Base-by-base conservation (phyloP, 2,329 filamentous ascomycete genomes). In the Talaromyces sp. region DNA sequence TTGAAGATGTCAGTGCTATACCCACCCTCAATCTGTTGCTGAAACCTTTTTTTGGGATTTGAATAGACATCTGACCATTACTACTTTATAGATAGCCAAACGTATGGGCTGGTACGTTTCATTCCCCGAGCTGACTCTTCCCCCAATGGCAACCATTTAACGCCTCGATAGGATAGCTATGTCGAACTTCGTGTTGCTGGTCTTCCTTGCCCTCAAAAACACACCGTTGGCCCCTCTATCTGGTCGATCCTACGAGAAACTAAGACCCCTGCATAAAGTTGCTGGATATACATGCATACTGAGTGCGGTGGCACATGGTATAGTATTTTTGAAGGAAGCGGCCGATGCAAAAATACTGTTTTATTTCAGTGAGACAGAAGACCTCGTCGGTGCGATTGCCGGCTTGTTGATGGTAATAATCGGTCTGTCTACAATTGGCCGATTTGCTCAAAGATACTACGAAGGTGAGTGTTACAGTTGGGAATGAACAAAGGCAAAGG, bases 151-250 rank as follows among this genome's bases (percentile, higher is more conserved):
- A 33, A 17, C 32, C 14, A 16, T 19, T 16, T 19, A 41, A 29
- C 45, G 32, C 20, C 39, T 24, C 22, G 51, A 10, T 33, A 82
- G 80, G 80, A 70, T 82, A 63, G 67, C 74, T 0, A 62, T 75
- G 11, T 70, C 64, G 29, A 86, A 86, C 58, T 65, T 83, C 27
- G 68, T 73, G 11, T 68, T 86, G 14, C 74, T 83, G 11, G 71
- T 83, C 11, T 79, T 85, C 44, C 69, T 86, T 14, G 75, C 79
- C 1, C 70, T 86, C 37, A 85, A 84, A 60, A 84, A 85, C 61
- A 85, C 82, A 0, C 83, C 82, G 0, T 65, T 86, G 16, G 78
- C 78, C 0, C 77, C 78, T 53, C 57, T 86, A 10, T 80, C 79
- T 1, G 70, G 76, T 1, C 81, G 79, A 61, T 84, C 82, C 4